A percentile compares a stretch with the other conserved stretches of the same genome.
These are phyloP conservation scores for Elongisporangium anandrum DNA, from an alignment of 352 stramenopile species.

Conservation along the genomic window DNA sequence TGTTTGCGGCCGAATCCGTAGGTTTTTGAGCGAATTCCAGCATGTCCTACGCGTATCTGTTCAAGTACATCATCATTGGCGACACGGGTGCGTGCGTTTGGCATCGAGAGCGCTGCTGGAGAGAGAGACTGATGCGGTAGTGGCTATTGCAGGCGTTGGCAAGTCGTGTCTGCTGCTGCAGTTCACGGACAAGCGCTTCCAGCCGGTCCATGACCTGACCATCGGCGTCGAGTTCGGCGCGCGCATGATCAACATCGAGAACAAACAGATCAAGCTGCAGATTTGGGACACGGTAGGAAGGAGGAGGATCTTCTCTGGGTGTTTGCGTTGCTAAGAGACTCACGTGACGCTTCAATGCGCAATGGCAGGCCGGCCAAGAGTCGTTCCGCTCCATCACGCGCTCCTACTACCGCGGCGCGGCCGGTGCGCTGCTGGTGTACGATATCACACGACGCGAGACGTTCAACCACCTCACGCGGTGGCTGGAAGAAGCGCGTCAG, in stretches of 20 bases:
- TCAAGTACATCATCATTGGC: conserved; percentile 99
- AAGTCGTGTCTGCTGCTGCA: conserved; percentile 99
- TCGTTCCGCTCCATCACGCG: conserved; percentile 99
- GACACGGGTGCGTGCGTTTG: conserved; percentile 75
- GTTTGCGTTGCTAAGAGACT: background rate
- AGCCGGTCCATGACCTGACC: conserved; percentile 98
- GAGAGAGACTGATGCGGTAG: background rate
- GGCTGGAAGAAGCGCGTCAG: conserved; percentile 98
- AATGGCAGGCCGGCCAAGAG: conserved; percentile 95
- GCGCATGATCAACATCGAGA: conserved; percentile 98
- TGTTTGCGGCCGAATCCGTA: background rate
- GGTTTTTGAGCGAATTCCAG: conserved; percentile 1
- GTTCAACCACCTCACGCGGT: conserved; percentile 98
- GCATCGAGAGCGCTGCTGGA: background rate
- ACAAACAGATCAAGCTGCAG: conserved; percentile 97
- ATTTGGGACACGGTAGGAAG: conserved; percentile 95
- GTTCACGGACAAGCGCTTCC: conserved; percentile 99
- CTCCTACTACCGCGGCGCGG: conserved; percentile 98
- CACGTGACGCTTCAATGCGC: conserved; percentile 18
- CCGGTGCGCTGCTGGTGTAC: conserved; percentile 97
- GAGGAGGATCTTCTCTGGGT: conserved; percentile 13
- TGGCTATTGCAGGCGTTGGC: conserved; percentile 89
- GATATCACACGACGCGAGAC: conserved; percentile 98
- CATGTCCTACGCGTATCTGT: conserved; percentile 96
- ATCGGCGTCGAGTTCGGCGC: conserved; percentile 99